phyloP scores from a whole-genome alignment of 345 rosid species.

The Eucalyptus sp. region DNA sequence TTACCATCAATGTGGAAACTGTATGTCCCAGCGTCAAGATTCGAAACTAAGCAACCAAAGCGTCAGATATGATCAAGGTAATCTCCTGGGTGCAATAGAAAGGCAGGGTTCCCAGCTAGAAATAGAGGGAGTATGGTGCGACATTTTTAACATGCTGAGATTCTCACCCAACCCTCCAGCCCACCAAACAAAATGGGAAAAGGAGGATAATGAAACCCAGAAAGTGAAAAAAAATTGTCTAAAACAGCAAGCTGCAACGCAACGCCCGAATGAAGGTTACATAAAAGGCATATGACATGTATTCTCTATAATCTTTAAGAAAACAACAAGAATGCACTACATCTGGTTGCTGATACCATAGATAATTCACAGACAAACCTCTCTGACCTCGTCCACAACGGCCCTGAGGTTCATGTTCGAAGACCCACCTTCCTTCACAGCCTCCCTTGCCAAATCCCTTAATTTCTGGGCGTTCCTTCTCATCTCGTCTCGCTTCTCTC shows the following conservation, averaged over 20 bases:
- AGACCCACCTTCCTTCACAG: slow-evolving; percentile 7
- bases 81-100: not conserved
- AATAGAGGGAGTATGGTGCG: not conserved
- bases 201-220: not conserved
- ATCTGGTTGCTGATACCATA: not conserved
- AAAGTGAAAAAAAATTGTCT: not conserved
- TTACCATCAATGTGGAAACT: no score
- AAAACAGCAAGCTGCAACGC: not conserved
- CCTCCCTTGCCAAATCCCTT: slow-evolving; percentile 1
- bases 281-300: not conserved
- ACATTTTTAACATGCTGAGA: not conserved
- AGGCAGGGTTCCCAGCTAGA: no score
- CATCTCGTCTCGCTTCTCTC: no score
- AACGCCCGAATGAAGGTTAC: not conserved
- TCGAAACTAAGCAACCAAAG: not conserved
- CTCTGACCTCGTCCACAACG: not conserved
- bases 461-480: no score
- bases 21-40: not conserved
- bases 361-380: not conserved
- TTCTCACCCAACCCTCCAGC: not conserved
- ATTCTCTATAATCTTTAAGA: not conserved
- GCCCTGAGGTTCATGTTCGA: not conserved
- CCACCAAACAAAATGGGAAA: not conserved
- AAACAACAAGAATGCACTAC: not conserved
- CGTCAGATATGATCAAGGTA: not conserved